Percentiles rank a stretch among this genome's conserved stretches.
Conservation (phyloP, 2,329 filamentous ascomycete species). For the Beauveria sp. region DNA sequence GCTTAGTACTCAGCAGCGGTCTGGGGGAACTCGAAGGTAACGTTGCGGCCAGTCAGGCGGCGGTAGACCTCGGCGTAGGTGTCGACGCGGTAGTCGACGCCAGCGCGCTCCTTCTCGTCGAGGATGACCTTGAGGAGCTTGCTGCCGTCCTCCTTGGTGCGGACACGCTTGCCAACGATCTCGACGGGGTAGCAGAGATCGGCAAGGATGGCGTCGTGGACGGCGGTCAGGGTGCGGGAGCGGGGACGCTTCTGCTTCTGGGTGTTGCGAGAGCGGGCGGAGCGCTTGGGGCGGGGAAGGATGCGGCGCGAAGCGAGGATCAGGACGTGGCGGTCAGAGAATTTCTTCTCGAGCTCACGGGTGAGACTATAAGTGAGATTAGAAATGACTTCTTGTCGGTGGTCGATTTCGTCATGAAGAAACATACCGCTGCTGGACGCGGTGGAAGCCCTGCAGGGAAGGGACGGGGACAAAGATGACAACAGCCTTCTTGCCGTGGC, state of each 20-base stretch:
- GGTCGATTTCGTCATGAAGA: not conserved
- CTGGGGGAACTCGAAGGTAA: slow-evolving; percentile 98
- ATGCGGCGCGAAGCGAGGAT: slow-evolving; percentile 99
- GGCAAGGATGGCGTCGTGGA: slow-evolving; percentile 95
- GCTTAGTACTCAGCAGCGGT: slow-evolving; percentile 73
- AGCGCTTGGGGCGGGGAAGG: slow-evolving; percentile 96
- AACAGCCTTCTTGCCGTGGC: slow-evolving; percentile 99
- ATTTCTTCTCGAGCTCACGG: slow-evolving; percentile 99
- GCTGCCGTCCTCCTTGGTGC: slow-evolving; percentile 97
- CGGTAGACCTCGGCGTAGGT: slow-evolving; percentile 99
- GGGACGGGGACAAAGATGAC: slow-evolving; percentile 99
- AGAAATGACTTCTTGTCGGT: slow-evolving; percentile 5
- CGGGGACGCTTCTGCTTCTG: slow-evolving; percentile 99
- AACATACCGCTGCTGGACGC: slow-evolving; percentile 93
- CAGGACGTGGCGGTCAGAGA: slow-evolving; percentile 99
- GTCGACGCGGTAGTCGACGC: slow-evolving; percentile 98
- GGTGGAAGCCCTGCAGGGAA: slow-evolving; percentile 97
- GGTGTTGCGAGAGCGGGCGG: slow-evolving; percentile 88
- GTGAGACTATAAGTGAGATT: slow-evolving; percentile 66
- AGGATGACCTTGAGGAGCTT: slow-evolving; percentile 99
- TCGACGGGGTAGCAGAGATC: slow-evolving; percentile 99
- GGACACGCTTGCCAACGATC: slow-evolving; percentile 98
- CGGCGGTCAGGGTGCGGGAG: slow-evolving; percentile 93
- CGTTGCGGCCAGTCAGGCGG: slow-evolving; percentile 89
- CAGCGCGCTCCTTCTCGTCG: slow-evolving; percentile 99